Evolutionary conservation across 371 early-diverging fungal species (phyloP), one percentile per base, ranked within the genome.

Genomic region (Nematocida major): DNA sequence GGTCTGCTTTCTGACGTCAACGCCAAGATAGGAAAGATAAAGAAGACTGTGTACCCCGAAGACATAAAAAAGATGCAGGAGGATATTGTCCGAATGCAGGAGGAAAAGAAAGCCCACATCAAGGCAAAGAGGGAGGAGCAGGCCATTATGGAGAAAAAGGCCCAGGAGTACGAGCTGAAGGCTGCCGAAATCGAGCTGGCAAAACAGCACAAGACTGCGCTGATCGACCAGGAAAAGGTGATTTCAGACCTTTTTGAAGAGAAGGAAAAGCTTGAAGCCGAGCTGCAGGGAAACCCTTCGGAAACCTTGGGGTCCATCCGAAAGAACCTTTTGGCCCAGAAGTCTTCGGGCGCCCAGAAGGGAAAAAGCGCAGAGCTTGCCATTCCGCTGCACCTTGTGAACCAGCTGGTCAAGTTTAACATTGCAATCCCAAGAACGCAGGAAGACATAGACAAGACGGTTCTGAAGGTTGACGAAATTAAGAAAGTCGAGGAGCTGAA

Each of bases 131-230:
- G 32, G 18, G 38, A 51, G 0, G 76, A 62, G 54, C 28, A 39
- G 20, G 59, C 7, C 4, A 24, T 65, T 22, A 73, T 73, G 47
- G 50, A 53, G 42, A 42, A 62, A 42, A 73, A 73, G 49, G 15
- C 42, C 38, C 26, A 51, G 40, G 76, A 73, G 65, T 73, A 66
- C 54, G 76, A 73, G 40, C 39, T 63, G 7, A 73, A 73, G 76
- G 38, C 76, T 13, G 76, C 65, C 18, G 76, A 73, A 30, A 61
- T 73, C 1, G 76, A 73, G 51, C 28, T 45, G 24, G 76, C 76
- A 13, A 62, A 54, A 49, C 24, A 30, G 42, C 18, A 32, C 7
- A 73, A 73, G 49, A 43, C 22, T 13, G 76, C 62, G 18, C 47
- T 73, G 5, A 26, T 63, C 24, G 76, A 62, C 13, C 76, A 73